A percentile compares a stretch with the other conserved stretches of the same genome.
phyloP scores from a whole-genome alignment of 106 monocot species.

The Gastrodia elata region DNA sequence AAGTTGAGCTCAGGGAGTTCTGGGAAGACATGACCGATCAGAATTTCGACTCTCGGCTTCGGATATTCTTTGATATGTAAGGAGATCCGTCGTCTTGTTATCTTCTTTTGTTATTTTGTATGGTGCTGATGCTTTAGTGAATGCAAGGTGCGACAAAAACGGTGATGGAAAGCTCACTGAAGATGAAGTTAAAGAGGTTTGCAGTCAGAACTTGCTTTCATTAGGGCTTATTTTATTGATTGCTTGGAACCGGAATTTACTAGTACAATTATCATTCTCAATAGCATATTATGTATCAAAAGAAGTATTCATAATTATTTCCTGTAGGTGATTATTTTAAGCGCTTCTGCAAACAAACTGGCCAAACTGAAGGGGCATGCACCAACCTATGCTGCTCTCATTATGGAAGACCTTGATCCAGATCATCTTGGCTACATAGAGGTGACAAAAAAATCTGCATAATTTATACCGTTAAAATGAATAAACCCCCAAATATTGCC shows the following conservation, averaged over 20 bases:
- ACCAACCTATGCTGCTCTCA: slow-evolving; percentile 71
- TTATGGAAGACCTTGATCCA: slow-evolving; percentile 96
- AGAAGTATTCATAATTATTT: neutral
- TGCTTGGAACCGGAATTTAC: neutral
- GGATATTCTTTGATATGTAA: slow-evolving; percentile 99
- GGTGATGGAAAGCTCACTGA: slow-evolving; percentile 86
- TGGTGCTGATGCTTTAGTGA: neutral
- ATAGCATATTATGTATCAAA: neutral
- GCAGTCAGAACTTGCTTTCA: neutral
- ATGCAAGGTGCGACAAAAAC: slow-evolving; percentile 93
- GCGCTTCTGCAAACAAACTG: slow-evolving; percentile 89
- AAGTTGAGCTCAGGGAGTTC: slow-evolving; percentile 60
- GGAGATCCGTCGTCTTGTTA: neutral
- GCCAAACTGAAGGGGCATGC: slow-evolving; percentile 70
- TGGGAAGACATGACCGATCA: slow-evolving; percentile 96
- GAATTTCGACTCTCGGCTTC: slow-evolving; percentile 78
- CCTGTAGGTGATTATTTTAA: slow-evolving; percentile 70
- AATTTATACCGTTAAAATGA: neutral
- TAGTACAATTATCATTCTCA: neutral
- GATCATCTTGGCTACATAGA: slow-evolving; percentile 83
- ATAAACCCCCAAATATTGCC: neutral
- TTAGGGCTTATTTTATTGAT: neutral
- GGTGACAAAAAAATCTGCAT: slow-evolving; percentile 24
- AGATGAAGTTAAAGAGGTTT: slow-evolving; percentile 96
- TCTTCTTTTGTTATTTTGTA: neutral